Evolutionary conservation across 345 rosid genomes (phyloP), one percentile per base, ranked within the genome.

Genomic region (Adansonia digitata): DNA sequence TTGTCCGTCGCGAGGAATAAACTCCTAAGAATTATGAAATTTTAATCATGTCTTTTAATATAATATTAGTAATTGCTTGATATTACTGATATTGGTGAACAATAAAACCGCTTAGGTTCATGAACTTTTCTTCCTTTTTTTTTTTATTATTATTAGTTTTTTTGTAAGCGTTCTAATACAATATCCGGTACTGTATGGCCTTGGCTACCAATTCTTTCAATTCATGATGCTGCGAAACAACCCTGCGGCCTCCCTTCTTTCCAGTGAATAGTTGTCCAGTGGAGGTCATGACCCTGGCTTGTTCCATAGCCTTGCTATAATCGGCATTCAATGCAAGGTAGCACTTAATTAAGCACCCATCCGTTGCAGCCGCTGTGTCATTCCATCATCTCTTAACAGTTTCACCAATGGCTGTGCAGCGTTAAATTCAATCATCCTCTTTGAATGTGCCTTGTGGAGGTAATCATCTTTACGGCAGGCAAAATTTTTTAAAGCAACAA

Each of bases 221-320:
- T 17, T 6, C 12, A 5, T 35, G 37, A 15, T 29, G 15, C 46
- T 11, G 24, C 7, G 26, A 63, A 63, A 63, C 46, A 18, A 57
- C 7, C 63, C 8, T 57, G 2, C 81, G 77, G 49, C 89, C 88
- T 0, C 18, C 34, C 13, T 11, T 2, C 6, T 64, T 0, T 40
- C 1, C 2, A 0, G n/a, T 13, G 42, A 40, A 22, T 0, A 14
- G 81, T 86, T 45, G 92, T 94, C 89, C 92, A 0, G 91, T 88
- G 7, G 83, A 89, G 20, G 84, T 88, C 82, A 83, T 74, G 35
- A 90, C 88, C 87, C 92, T 82, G 34, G 94, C 90, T 39, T 86
- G 88, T 55, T 87, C 89, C 78, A 89, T 18, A 17, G 75, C 86
- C 80, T 78, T 78, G 5, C 76, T 83, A 76, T 92, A 82, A 68